These are phyloP conservation scores for Didymella exigua DNA, from an alignment of 2,329 filamentous ascomycete genomes.

Conservation along the genomic window DNA sequence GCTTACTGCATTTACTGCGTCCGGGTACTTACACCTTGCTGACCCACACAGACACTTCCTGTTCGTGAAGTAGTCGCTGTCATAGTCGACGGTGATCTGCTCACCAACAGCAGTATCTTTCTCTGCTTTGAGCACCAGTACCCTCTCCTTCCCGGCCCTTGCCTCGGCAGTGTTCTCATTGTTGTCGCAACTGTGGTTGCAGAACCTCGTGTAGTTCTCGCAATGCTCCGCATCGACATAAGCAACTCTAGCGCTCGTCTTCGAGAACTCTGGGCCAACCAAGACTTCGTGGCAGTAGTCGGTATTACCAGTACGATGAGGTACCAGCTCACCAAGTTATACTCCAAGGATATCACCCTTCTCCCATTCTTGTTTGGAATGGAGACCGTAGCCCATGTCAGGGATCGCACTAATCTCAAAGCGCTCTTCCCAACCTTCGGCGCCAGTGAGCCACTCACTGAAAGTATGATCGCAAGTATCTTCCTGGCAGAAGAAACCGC, in stretches of 20 bases:
- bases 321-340: constrained; percentile 19
- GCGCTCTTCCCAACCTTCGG: neutral
- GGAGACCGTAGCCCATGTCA: neutral
- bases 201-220: constrained; percentile 15
- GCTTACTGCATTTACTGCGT: neutral
- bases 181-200: constrained; percentile 17
- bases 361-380: neutral
- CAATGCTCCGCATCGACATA: constrained; percentile 12
- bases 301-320: neutral
- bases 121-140: neutral
- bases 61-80: neutral
- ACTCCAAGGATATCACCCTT: neutral
- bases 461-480: constrained; percentile 13
- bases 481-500: neutral
- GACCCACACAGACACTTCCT: constrained; percentile 6
- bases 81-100: neutral
- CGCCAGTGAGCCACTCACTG: constrained; percentile 11
- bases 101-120: neutral
- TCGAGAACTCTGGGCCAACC: constrained; percentile 9
- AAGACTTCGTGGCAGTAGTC: constrained; percentile 15
- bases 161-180: constrained; percentile 9
- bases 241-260: neutral
- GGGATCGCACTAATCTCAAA: constrained; percentile 3
- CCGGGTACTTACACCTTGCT: constrained; percentile 5
- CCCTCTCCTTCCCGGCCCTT: constrained; percentile 5